A percentile compares a stretch with the other conserved stretches of the same genome.
These are phyloP conservation scores for Euryodendron excelsum DNA, from an alignment of 148 eudicot species.

Conservation along the genomic window DNA sequence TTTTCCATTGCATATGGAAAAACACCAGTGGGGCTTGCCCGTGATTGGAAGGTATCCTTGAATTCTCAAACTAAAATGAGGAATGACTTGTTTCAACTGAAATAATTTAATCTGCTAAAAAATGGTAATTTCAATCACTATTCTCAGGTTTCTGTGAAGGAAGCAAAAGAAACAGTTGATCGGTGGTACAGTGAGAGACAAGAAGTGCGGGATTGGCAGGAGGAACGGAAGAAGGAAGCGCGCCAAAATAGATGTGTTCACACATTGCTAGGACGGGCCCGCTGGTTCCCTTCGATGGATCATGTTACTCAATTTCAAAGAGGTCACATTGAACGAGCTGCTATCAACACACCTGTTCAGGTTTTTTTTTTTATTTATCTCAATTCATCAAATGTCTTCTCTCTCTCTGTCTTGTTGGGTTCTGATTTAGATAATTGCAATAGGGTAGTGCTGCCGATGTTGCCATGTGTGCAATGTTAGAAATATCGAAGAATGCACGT, in stretches of 20 bases:
- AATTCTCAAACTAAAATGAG: not conserved
- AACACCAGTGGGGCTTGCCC: slow-evolving; percentile 84
- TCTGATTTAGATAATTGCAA: not conserved
- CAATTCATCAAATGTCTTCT: not conserved
- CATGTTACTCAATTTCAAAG: slow-evolving; percentile 40
- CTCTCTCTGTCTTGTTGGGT: not conserved
- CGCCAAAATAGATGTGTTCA: slow-evolving; percentile 39
- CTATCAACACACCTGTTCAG: slow-evolving; percentile 98
- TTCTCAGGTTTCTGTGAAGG: slow-evolving; percentile 76
- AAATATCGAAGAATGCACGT: slow-evolving; percentile 60
- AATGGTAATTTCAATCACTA: not conserved
- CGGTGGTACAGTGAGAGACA: slow-evolving; percentile 86
- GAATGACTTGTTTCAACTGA: not conserved
- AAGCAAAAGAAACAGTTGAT: slow-evolving; percentile 89
- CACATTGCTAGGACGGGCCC: slow-evolving; percentile 90
- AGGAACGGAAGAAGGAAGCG: slow-evolving; percentile 68
- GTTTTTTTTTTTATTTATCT: slow-evolving; percentile 36
- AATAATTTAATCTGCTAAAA: not conserved
- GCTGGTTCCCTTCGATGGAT: slow-evolving; percentile 65
- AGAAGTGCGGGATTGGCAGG: slow-evolving; percentile 86
- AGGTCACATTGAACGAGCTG: slow-evolving; percentile 94
- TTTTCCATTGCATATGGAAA: slow-evolving; percentile 98
- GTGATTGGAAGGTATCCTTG: slow-evolving; percentile 86
- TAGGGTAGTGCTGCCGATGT: slow-evolving; percentile 99
- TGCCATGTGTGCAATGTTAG: slow-evolving; percentile 99